A percentile compares a stretch with the other conserved stretches of the same genome.
Conservation (phyloP, 495 filamentous ascomycete genomes). For the Tuber indicum region DNA sequence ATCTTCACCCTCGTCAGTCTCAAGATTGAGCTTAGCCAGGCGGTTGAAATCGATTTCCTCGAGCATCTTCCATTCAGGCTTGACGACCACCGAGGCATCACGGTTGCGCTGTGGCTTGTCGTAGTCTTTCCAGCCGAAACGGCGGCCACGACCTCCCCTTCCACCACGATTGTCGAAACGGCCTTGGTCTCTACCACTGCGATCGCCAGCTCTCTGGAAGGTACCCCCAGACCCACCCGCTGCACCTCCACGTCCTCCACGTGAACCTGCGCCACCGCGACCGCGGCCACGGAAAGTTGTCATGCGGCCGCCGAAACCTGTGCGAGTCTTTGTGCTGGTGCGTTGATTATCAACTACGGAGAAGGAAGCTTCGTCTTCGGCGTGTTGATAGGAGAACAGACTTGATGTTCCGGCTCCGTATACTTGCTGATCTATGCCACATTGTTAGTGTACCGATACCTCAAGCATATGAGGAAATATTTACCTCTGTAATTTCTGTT, state of each 20-base stretch:
- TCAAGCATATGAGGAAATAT: slow-evolving; percentile 30
- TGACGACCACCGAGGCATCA: slow-evolving; percentile 88
- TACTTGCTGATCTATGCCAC: slow-evolving; percentile 76
- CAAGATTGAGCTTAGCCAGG: slow-evolving; percentile 87
- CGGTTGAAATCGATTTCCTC: slow-evolving; percentile 99
- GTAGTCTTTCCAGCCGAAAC: slow-evolving; percentile 98
- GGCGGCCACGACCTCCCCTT: slow-evolving; percentile 58
- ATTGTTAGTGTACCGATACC: slow-evolving; percentile 14
- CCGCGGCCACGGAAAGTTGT: slow-evolving; percentile 83
- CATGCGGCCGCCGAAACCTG: slow-evolving; percentile 71
- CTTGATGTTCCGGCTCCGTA: slow-evolving; percentile 85
- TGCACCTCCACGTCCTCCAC: slow-evolving; percentile 60
- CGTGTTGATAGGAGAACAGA: slow-evolving; percentile 79
- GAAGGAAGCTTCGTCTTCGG: slow-evolving; percentile 95
- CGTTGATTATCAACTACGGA: slow-evolving; percentile 94
- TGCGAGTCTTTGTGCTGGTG: slow-evolving; percentile 70
- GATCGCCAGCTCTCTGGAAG: slow-evolving; percentile 56
- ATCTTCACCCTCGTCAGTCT: slow-evolving; percentile 89
- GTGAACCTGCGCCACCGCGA: slow-evolving; percentile 54
- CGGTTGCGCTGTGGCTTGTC: slow-evolving; percentile 96
- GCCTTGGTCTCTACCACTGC: slow-evolving; percentile 51
- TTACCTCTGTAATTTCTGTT: slow-evolving; percentile 86
- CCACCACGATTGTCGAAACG: slow-evolving; percentile 45
- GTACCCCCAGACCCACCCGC: slow-evolving; percentile 49
- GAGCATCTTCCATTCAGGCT: slow-evolving; percentile 86